Evolutionary conservation across 352 stramenopile genomes (phyloP), one percentile per base, ranked within the genome.

Genomic region (Globisporangium nunn): DNA sequence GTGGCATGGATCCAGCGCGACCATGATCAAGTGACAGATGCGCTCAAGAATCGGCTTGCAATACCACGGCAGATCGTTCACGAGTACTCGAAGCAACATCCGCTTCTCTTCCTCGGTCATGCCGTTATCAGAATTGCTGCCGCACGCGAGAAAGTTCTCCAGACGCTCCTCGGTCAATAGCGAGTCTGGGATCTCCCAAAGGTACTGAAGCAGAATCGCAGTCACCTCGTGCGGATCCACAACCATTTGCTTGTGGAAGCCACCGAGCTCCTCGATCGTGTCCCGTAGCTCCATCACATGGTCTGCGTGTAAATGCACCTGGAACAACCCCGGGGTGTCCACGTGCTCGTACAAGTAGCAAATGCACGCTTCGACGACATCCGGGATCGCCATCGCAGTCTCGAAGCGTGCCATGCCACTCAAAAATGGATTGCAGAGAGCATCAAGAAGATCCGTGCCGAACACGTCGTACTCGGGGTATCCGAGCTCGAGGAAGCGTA

Each of bases 381-480:
- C 83, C 2, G 81, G 81, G 33, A 93, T 71, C n/a, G 81, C 83
- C 54, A 93, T 65, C n/a, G 83, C 73, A 28, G 83, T 88, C 61
- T 93, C 83, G 37, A 93, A 93, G 50, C 83, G 79, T 15, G 83
- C 83, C 75, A 93, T 88, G 54, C 83, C 80, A 44, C 83, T 89
- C 12, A 93, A 67, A 43, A 93, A 93, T 23, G 83, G 83, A 54
- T 93, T 93, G 63, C 81, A 91, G 45, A 93, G 54, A 47, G 88
- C 83, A 52, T 91, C 78, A 17, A 87, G 59, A 40, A 93, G 63
- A 48, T 85, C 72, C 5, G 70, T 85, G 41, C 81, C 83, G 56
- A 91, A 90, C 11, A 93, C 81, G 47, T 93, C 78, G 63, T 93
- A 93, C 56, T 91, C 81, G 0, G 83, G 83, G 58, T 91, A 89